A percentile compares a stretch with the other conserved stretches of the same genome.
These are phyloP conservation scores for Paraleonurus japonicus DNA, from an alignment of 257 asterid genomes.

Conservation along the genomic window DNA sequence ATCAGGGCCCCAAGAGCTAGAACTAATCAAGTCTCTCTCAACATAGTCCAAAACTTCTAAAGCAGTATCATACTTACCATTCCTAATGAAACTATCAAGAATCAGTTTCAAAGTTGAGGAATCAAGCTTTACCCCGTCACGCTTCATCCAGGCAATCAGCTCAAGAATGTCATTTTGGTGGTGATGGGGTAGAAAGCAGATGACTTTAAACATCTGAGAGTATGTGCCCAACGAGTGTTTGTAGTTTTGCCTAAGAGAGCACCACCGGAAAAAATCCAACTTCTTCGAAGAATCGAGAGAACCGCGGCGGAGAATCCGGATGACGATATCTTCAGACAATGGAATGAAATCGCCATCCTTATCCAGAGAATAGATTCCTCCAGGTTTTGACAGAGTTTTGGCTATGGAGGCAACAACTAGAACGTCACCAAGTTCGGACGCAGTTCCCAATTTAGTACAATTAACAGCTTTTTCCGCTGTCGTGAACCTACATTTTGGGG, in stretches of 20 bases:
- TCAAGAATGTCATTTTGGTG: slow-evolving; percentile 49
- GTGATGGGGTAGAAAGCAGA: slow-evolving; percentile 44
- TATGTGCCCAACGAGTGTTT: slow-evolving; percentile 65
- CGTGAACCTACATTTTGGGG: slow-evolving; percentile 22
- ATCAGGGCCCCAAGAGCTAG: slow-evolving; percentile 46
- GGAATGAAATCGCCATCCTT: slow-evolving; percentile 38
- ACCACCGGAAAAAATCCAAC: slow-evolving; percentile 74
- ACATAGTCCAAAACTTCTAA: slow-evolving; percentile 57
- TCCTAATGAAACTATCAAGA: slow-evolving; percentile 61
- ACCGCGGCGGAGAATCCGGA: slow-evolving; percentile 57
- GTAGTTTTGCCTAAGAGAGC: slow-evolving; percentile 59
- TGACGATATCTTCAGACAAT: slow-evolving; percentile 61
- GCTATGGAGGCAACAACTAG: slow-evolving; percentile 66
- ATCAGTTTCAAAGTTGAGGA: slow-evolving; percentile 60
- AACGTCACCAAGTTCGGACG: slow-evolving; percentile 49
- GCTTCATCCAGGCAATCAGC: slow-evolving; percentile 52
- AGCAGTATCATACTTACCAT: slow-evolving; percentile 68
- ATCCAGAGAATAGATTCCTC: slow-evolving; percentile 58
- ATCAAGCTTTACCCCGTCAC: slow-evolving; percentile 57
- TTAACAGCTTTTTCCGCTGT: slow-evolving; percentile 12
- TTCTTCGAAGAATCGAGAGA: slow-evolving; percentile 55
- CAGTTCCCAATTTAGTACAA: slow-evolving; percentile 6
- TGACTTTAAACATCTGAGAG: slow-evolving; percentile 55
- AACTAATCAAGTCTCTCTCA: slow-evolving; percentile 45
- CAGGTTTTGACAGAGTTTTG: slow-evolving; percentile 64